Evolutionary conservation across 208 protist species (phyloP), one percentile per base, ranked within the genome.

Genomic region (Acanthamoeba castellanii): DNA sequence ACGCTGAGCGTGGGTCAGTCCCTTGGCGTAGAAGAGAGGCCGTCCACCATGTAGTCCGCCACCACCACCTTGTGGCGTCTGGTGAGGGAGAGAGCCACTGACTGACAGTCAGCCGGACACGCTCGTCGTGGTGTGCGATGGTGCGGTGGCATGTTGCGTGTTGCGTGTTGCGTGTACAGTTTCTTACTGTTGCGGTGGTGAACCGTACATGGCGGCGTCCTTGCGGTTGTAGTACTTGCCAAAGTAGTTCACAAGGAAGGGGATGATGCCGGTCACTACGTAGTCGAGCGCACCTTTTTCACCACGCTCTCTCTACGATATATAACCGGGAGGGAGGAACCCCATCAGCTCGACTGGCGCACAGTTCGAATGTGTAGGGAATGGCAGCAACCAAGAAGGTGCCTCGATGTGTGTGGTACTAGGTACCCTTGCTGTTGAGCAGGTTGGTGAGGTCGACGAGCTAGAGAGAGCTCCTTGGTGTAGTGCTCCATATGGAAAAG

Each of bases 1-100:
- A 30, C n/a, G 87, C 13, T 30, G 18, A 22, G 59, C n/a, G 11
- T 92, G 27, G 22, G 87, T 52, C 47, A 87, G 87, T 7, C 37
- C 87, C 59, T 92, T 92, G 34, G 59, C 57, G 87, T 50, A 92
- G 32, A 92, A 92, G 50, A 92, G 87, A 92, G 87, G 13, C 47
- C 87, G 34, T 92, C 87, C 87, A 92, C 25, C 59, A 92, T 27
- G 16, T 72, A 8, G n/a, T 92, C 59, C 11, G 87, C n/a, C 61
- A 92, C 47, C n/a, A n/a, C n/a, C 16, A 32, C 25, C 61, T 74
- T 72, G 87, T 92, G 87, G 18, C 87, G 50, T 27, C 61, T 92
- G 34, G 16, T 32, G 16, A 7, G 50, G n/a, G 32, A 20, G 47
- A 5, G 45, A 32, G 45, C 37, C 78, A 87, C 55, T 0, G n/a